Evolutionary conservation across 129 eudicot genomes (phyloP).

Genomic region (Scalesia atractyloides): DNA sequence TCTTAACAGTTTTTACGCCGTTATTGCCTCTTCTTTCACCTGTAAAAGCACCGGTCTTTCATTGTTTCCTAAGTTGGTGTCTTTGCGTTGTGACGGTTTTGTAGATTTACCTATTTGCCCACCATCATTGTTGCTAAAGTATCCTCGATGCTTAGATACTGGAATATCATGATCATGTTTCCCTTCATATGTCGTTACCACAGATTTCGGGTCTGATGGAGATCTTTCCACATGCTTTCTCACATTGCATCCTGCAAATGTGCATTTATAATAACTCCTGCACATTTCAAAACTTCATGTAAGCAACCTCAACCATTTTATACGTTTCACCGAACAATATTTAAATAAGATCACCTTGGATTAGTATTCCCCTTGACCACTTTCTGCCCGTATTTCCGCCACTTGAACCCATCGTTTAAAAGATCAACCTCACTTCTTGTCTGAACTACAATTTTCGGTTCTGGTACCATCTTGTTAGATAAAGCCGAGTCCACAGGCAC

Average conservation of each 20-base stretch:
- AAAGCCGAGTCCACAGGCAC: slow-evolving; percentile 37
- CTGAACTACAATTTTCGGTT: slow-evolving; percentile 79
- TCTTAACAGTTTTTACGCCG: slow-evolving; percentile 32
- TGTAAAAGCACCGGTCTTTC: slow-evolving; percentile 57
- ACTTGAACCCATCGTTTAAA: slow-evolving; percentile 90
- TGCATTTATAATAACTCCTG: slow-evolving; percentile 97
- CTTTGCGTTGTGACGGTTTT: slow-evolving; percentile 40
- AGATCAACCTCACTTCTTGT: slow-evolving; percentile 96
- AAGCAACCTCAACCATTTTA: background rate
- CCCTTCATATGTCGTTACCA: slow-evolving; percentile 91
- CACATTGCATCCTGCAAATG: slow-evolving; percentile 77
- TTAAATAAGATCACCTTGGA: slow-evolving; percentile 60
- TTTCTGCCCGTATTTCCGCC: slow-evolving; percentile 97
- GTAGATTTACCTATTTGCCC: slow-evolving; percentile 24
- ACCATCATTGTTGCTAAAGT: slow-evolving; percentile 19
- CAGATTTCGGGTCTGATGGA: slow-evolving; percentile 76
- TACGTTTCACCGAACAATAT: too few species aligned
- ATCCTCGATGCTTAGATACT: slow-evolving; percentile 44
- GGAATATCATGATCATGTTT: slow-evolving; percentile 92
- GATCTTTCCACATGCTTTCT: slow-evolving; percentile 94
- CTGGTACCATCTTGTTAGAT: slow-evolving; percentile 61
- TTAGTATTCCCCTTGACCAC: slow-evolving; percentile 93
- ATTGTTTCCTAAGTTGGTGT: slow-evolving; percentile 49
- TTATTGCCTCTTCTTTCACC: slow-evolving; percentile 69
- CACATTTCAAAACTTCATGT: slow-evolving; percentile 13